phyloP scores from a whole-genome alignment of 164 flowering plant genomes.

The Taxillus chinensis region DNA sequence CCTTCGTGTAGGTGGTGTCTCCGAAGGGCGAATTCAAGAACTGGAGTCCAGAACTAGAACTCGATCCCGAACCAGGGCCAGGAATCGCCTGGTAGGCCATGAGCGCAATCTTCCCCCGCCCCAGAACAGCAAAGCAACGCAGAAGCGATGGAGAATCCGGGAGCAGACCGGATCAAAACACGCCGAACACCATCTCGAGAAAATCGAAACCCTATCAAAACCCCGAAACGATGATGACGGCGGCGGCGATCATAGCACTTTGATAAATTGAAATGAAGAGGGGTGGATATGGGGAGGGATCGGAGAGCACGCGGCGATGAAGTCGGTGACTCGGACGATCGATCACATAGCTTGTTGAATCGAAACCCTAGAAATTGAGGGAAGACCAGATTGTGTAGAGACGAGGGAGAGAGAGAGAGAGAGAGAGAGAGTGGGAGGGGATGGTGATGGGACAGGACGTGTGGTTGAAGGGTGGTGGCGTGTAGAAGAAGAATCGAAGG shows the following conservation, averaged over 20 bases:
- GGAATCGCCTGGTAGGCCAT: slow-evolving; percentile 63
- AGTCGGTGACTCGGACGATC: no score
- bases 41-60: slow-evolving; percentile 55
- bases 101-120: neutral
- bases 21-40: slow-evolving; percentile 13
- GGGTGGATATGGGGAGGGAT: no score
- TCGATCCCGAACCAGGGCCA: slow-evolving; percentile 51
- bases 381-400: neutral
- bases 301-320: no score
- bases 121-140: neutral
- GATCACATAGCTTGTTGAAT: no score
- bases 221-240: slow-evolving; percentile 11
- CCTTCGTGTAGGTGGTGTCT: slow-evolving; percentile 53
- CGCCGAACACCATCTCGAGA: no score
- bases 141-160: no score
- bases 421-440: neutral
- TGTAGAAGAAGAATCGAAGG: no score
- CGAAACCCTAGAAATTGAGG: no score
- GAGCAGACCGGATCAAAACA: slow-evolving; percentile 13
- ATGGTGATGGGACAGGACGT: no score
- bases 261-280: no score
- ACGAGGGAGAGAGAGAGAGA: neutral
- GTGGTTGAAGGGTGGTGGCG: no score
- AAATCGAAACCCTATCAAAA: slow-evolving; percentile 35
- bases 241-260: no score